Evolutionary conservation across 2,329 filamentous ascomycete genomes (phyloP).

Genomic region (Colletotrichum sp.): DNA sequence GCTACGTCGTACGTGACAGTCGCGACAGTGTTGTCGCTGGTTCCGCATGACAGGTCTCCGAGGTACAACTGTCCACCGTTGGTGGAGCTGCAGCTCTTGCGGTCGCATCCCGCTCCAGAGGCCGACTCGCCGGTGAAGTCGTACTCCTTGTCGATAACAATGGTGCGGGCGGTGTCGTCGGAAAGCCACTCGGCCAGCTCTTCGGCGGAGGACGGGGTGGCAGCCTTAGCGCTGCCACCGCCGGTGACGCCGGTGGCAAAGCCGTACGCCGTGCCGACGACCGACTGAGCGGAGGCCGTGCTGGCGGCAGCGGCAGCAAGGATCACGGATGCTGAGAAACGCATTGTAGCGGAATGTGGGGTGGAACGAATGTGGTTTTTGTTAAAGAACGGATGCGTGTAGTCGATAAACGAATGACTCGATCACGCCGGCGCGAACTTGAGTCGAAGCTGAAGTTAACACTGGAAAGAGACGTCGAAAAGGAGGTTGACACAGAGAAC

Average conservation of each 20-base stretch:
- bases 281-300: slow-evolving; percentile 27
- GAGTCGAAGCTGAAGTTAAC: not conserved
- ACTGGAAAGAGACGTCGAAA: not conserved
- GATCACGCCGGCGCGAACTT: not conserved
- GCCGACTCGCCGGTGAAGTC: slow-evolving; percentile 30
- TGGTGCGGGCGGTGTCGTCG: slow-evolving; percentile 29
- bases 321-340: slow-evolving; percentile 40
- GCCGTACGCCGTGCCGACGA: slow-evolving; percentile 33
- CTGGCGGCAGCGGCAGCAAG: slow-evolving; percentile 20
- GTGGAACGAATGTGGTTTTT: not conserved
- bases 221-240: slow-evolving; percentile 50
- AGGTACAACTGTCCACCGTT: slow-evolving; percentile 30
- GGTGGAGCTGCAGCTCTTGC: slow-evolving; percentile 21
- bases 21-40: slow-evolving; percentile 22
- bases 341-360: not conserved
- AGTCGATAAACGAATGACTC: not conserved
- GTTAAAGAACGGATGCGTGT: not conserved
- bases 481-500: not conserved
- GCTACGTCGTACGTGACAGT: slow-evolving; percentile 33
- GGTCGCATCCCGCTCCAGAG: slow-evolving; percentile 29
- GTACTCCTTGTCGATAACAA: slow-evolving; percentile 29
- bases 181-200: slow-evolving; percentile 42
- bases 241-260: slow-evolving; percentile 50
- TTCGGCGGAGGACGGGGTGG: slow-evolving; percentile 45
- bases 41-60: slow-evolving; percentile 8